Conservation (phyloP, 306 rosid species). For the Vigna mungo region DNA sequence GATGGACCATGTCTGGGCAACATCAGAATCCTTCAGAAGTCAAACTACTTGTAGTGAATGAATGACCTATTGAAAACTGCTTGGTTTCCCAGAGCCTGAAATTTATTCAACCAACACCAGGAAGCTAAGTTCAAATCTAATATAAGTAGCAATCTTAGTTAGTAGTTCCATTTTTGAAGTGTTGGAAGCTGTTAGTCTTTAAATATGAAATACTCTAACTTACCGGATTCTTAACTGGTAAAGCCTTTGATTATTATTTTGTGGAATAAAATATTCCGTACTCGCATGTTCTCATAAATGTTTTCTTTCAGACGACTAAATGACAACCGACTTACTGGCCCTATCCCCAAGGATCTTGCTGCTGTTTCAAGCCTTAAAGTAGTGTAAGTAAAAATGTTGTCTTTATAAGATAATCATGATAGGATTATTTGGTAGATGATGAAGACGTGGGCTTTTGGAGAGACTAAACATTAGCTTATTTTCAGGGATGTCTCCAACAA, state of each 20-base stretch:
- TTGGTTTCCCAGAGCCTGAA: neutral
- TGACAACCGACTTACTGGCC: conserved; percentile 80
- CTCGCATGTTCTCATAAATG: conserved; percentile 33
- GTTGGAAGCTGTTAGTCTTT: conserved; percentile 25
- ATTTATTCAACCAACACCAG: neutral
- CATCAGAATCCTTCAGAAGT: conserved; percentile 18
- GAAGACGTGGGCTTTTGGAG: conserved; percentile 10
- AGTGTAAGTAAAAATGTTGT: conserved; percentile 66
- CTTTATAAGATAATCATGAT: conserved; percentile 4
- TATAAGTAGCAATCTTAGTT: conserved; percentile 14
- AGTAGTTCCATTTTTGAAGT: conserved; percentile 10
- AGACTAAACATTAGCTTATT: conserved; percentile 38
- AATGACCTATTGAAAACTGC: neutral
- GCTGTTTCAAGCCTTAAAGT: conserved; percentile 88
- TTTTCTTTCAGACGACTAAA: conserved; percentile 76
- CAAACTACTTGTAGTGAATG: neutral
- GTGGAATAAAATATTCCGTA: conserved; percentile 24
- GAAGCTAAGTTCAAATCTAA: conserved; percentile 2
- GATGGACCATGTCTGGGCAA: neutral
- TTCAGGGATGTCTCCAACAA: conserved; percentile 92
- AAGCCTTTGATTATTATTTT: neutral
- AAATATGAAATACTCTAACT: neutral
- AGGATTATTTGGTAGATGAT: neutral
- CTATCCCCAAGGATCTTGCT: conserved; percentile 78
- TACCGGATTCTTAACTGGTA: neutral